phyloP scores from a whole-genome alignment of 768 basidiomycete genomes.

The Cyclocybe cylindracea region DNA sequence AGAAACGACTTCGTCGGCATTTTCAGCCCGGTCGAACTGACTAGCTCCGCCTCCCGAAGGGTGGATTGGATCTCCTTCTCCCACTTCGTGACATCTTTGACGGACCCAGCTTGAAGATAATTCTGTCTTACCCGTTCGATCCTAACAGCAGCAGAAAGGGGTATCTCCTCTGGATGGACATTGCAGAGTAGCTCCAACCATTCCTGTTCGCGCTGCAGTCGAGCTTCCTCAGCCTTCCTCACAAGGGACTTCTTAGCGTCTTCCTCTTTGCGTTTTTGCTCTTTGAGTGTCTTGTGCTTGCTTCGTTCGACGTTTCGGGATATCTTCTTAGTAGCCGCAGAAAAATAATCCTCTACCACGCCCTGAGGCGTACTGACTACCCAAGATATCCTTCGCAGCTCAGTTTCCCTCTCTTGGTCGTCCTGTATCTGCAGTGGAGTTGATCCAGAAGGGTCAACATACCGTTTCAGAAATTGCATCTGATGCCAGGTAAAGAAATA shows the following conservation, averaged over 20 bases:
- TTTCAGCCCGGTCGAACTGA: conserved; percentile 44
- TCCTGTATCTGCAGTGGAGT: conserved; percentile 55
- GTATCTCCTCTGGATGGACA: conserved; percentile 55
- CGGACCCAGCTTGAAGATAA: conserved; percentile 60
- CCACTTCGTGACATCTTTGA: conserved; percentile 57
- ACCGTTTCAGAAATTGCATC: conserved; percentile 59
- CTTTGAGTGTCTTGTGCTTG: conserved; percentile 30
- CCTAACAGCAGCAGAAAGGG: conserved; percentile 47
- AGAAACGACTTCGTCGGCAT: conserved; percentile 24
- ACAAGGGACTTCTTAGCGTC: conserved; percentile 51
- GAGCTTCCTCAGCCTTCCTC: conserved; percentile 66
- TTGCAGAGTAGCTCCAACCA: conserved; percentile 62
- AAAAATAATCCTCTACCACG: conserved; percentile 47
- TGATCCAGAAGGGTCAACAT: conserved; percentile 42
- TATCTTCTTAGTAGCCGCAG: conserved; percentile 37
- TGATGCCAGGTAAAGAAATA: conserved; percentile 73
- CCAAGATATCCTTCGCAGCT: conserved; percentile 49
- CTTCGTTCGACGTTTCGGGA: conserved; percentile 45
- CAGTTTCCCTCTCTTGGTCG: conserved; percentile 26
- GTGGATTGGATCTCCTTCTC: conserved; percentile 59
- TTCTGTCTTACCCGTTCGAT: conserved; percentile 55
- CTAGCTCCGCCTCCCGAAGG: conserved; percentile 55
- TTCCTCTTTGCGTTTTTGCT: conserved; percentile 39
- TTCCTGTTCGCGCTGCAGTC: conserved; percentile 56
- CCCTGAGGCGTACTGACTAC: conserved; percentile 57